These are phyloP conservation scores for Thelonectria blattea DNA, from an alignment of 2,329 filamentous ascomycete genomes.

Conservation along the genomic window DNA sequence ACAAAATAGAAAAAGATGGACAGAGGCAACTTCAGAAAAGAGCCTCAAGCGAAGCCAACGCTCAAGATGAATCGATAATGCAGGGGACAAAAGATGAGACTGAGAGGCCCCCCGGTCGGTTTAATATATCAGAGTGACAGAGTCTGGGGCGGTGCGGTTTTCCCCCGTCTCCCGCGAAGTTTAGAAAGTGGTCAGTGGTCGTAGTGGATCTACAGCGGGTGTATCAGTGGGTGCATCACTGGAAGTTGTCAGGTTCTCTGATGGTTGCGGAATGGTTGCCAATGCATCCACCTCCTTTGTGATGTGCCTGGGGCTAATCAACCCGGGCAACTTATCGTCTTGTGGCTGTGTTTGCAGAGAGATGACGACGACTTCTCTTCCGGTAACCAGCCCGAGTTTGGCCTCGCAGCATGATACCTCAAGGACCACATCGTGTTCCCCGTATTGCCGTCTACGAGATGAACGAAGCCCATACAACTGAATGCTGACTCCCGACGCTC, in stretches of 20 bases:
- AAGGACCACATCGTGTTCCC: not conserved
- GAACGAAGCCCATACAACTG: not conserved
- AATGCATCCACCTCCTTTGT: too few relatives aligned
- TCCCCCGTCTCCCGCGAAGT: not conserved
- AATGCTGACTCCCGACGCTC: not conserved
- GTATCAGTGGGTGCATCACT: not conserved
- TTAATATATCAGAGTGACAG: not conserved
- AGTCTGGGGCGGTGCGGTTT: not conserved
- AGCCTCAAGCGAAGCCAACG: not conserved
- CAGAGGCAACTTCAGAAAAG: not conserved
- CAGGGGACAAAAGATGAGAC: not conserved
- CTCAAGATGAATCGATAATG: not conserved
- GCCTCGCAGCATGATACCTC: not conserved
- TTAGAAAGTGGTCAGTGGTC: not conserved
- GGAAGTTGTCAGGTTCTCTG: not conserved
- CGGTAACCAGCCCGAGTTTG: not conserved
- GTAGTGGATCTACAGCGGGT: not conserved
- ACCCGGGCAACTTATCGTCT: not conserved
- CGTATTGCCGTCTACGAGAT: not conserved
- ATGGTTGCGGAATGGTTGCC: not conserved
- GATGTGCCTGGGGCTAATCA: too few relatives aligned
- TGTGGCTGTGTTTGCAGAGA: constrained; percentile 1
- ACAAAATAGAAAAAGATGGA: not conserved
- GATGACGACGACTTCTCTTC: constrained; percentile 13
- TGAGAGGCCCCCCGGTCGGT: not conserved